These are phyloP conservation scores for Delphinella strobiligena DNA, from an alignment of 2,329 filamentous ascomycete genomes.

Conservation along the genomic window DNA sequence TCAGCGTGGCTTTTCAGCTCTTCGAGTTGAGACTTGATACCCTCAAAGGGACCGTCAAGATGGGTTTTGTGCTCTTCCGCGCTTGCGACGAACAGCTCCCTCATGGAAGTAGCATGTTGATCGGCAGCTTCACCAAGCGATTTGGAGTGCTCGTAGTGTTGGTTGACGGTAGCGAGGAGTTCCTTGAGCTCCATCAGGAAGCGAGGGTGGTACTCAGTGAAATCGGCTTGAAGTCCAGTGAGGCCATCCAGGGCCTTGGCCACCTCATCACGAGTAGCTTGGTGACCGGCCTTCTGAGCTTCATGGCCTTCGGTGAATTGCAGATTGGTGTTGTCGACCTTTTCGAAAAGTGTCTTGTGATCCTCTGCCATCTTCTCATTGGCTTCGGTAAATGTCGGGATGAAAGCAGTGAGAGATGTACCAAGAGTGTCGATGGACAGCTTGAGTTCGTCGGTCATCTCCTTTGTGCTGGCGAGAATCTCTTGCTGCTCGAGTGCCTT, in stretches of 20 bases:
- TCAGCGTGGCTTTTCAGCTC: slow-evolving; percentile 22
- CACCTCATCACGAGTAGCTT: slow-evolving; percentile 70
- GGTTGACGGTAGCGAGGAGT: slow-evolving; percentile 66
- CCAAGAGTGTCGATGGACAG: slow-evolving; percentile 76
- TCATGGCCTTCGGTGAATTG: slow-evolving; percentile 65
- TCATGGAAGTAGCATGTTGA: slow-evolving; percentile 29
- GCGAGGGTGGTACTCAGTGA: slow-evolving; percentile 76
- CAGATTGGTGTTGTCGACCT: slow-evolving; percentile 65
- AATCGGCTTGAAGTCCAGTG: slow-evolving; percentile 63
- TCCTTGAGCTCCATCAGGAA: slow-evolving; percentile 79
- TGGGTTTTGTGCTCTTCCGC: slow-evolving; percentile 30
- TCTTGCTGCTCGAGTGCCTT: slow-evolving; percentile 62
- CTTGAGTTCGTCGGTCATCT: slow-evolving; percentile 76
- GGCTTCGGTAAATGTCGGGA: slow-evolving; percentile 54
- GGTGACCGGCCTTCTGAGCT: slow-evolving; percentile 66
- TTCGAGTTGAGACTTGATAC: slow-evolving; percentile 20
- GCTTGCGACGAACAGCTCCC: slow-evolving; percentile 28
- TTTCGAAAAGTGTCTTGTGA: slow-evolving; percentile 72
- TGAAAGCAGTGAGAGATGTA: slow-evolving; percentile 39
- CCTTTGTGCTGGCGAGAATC: slow-evolving; percentile 62
- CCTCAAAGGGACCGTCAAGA: background rate
- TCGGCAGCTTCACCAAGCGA: slow-evolving; percentile 28
- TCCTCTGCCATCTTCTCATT: slow-evolving; percentile 73
- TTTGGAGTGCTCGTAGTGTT: slow-evolving; percentile 84
- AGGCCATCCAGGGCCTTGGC: slow-evolving; percentile 62